These are phyloP conservation scores for Cairneyella variabilis DNA, from an alignment of 495 filamentous ascomycete genomes.

Conservation along the genomic window DNA sequence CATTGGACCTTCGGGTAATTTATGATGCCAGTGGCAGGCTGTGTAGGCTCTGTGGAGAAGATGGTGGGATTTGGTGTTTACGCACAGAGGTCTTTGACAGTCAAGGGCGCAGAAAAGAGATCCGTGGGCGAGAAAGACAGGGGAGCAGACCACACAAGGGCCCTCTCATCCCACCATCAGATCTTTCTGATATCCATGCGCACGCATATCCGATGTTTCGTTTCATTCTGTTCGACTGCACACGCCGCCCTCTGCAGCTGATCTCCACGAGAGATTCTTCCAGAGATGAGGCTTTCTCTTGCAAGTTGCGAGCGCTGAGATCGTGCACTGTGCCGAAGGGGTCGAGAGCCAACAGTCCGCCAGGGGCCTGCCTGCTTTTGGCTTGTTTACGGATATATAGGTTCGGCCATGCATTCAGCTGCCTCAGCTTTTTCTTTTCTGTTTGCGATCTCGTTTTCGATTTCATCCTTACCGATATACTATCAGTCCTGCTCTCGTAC, in stretches of 20 bases:
- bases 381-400: slow-evolving; percentile 2
- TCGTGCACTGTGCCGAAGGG: background rate
- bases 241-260: no score
- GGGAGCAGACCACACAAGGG: background rate
- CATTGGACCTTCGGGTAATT: no score
- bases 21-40: no score
- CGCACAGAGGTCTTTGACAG: background rate
- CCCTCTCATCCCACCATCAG: no score
- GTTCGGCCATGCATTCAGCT: background rate
- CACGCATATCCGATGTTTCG: no score
- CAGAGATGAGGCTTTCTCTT: slow-evolving; percentile 1
- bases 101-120: background rate
- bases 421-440: slow-evolving; percentile 4
- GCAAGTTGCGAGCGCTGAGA: background rate
- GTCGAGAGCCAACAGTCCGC: background rate
- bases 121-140: background rate
- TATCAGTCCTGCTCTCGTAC: background rate
- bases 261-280: background rate
- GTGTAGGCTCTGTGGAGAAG: no score
- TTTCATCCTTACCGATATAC: background rate
- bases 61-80: no score
- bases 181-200: no score
- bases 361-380: background rate
- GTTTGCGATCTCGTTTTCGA: slow-evolving; percentile 2
- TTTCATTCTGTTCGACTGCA: no score